A percentile compares a stretch with the other conserved stretches of the same genome.
Evolutionary conservation across 169 alveolate genomes (phyloP).

Genomic region (Eimeria sp.): DNA sequence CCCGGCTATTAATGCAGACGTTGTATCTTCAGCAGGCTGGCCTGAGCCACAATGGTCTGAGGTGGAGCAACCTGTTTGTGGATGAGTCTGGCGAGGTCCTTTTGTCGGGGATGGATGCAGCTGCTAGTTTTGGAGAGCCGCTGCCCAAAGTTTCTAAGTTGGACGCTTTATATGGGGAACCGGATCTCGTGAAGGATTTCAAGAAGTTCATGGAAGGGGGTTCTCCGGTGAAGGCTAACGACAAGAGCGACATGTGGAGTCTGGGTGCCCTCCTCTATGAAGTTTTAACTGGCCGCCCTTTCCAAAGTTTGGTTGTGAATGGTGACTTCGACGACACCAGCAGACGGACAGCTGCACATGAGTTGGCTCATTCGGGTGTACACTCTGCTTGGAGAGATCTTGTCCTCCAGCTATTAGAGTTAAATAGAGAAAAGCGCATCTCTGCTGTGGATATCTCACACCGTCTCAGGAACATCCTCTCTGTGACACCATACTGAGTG

Average conservation of each 20-base stretch:
- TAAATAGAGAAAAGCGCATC: not conserved
- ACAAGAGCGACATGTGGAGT: constrained; percentile 53
- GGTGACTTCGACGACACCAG: not conserved
- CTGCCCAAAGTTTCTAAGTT: not conserved
- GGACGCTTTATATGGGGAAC: not conserved
- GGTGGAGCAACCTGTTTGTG: not conserved
- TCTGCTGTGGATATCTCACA: not conserved
- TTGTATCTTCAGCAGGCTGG: not conserved
- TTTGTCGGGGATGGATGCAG: not conserved
- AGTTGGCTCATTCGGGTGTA: not conserved
- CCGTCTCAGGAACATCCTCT: not conserved
- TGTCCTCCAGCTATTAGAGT: not conserved
- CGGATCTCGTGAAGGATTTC: not conserved
- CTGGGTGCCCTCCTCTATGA: constrained; percentile 2
- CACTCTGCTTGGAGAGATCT: not conserved
- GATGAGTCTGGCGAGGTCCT: not conserved
- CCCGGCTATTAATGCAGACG: not conserved
- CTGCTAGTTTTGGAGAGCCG: not conserved
- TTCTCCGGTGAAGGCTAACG: not conserved
- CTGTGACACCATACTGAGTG: not conserved
- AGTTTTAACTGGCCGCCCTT: not conserved
- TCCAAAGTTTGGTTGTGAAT: not conserved
- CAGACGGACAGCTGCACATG: not conserved
- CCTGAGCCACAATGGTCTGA: constrained; percentile 13
- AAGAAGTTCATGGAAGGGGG: not conserved